Conservation (phyloP, 495 filamentous ascomycete species). For the Bathelium albidoporum region DNA sequence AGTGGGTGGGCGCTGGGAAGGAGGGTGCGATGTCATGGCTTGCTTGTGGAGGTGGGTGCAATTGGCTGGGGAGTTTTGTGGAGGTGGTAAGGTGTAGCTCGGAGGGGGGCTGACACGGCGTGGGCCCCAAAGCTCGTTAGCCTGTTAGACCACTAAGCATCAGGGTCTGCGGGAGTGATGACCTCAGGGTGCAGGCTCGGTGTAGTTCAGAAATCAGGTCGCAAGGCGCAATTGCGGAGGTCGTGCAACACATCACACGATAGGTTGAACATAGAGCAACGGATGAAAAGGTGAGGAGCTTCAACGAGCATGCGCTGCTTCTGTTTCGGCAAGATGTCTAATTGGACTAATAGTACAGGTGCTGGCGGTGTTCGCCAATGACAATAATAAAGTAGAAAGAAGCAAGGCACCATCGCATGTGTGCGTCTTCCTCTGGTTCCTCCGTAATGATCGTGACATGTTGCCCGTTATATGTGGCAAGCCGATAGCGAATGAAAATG, state of each 20-base stretch:
- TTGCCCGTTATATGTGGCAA: slow-evolving; percentile 2
- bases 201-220: no score
- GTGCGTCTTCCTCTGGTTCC: background rate
- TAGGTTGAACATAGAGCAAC: background rate
- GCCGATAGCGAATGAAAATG: background rate
- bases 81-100: no score
- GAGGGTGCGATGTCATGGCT: no score
- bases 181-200: background rate
- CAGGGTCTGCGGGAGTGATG: background rate
- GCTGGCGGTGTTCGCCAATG: background rate
- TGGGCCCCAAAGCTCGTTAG: no score
- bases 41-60: no score
- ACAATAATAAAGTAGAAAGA: background rate
- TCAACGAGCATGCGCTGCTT: background rate
- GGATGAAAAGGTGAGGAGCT: background rate
- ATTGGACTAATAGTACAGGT: background rate
- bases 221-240: background rate
- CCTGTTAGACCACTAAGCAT: background rate
- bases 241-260: background rate
- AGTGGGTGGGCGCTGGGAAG: no score
- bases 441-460: background rate
- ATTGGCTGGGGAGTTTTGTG: no score
- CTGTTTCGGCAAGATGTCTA: background rate
- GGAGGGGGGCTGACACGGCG: no score
- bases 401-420: background rate